A percentile compares a stretch with the other conserved stretches of the same genome.
Evolutionary conservation across 2,329 filamentous ascomycete species (phyloP).

Genomic region (Cladosporium sp.): DNA sequence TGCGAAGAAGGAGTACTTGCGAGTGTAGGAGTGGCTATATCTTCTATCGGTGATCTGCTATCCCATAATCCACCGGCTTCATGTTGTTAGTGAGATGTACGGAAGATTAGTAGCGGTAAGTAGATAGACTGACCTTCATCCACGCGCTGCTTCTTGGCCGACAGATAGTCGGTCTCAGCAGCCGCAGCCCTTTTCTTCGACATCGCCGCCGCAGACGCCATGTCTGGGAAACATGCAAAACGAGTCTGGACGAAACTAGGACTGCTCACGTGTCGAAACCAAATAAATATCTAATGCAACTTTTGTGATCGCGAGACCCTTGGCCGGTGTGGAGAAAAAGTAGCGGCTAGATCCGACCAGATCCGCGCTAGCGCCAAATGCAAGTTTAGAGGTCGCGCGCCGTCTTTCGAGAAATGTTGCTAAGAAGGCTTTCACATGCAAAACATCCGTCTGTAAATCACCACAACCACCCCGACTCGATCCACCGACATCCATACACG

Average conservation of each 20-base stretch:
- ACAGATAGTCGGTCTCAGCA: conserved; percentile 1
- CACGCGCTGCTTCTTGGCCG: conserved; percentile 9
- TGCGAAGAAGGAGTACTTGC: conserved; percentile 7
- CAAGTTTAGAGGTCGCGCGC: conserved; percentile 2
- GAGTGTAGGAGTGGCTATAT: background rate
- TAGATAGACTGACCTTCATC: background rate
- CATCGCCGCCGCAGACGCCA: conserved; percentile 11
- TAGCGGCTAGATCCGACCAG: background rate
- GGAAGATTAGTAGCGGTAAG: background rate
- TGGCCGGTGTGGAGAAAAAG: conserved; percentile 3
- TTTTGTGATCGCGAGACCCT: conserved; percentile 9
- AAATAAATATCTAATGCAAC: conserved; percentile 1
- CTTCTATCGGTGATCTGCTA: conserved; percentile 2
- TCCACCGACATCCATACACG: background rate
- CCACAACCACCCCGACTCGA: background rate
- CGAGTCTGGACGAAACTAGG: background rate
- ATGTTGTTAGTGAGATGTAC: background rate
- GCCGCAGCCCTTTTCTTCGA: conserved; percentile 8
- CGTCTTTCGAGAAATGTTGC: conserved; percentile 8
- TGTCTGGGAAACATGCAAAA: background rate
- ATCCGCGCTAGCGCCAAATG: background rate
- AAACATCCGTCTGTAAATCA: background rate
- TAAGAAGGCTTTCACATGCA: conserved; percentile 11
- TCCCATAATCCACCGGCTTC: conserved; percentile 1
- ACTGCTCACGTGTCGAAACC: background rate